Percentiles rank a stretch among this genome's conserved stretches.
phyloP scores from a whole-genome alignment of 2,329 filamentous ascomycete genomes.

The Gnomoniopsis sp. region DNA sequence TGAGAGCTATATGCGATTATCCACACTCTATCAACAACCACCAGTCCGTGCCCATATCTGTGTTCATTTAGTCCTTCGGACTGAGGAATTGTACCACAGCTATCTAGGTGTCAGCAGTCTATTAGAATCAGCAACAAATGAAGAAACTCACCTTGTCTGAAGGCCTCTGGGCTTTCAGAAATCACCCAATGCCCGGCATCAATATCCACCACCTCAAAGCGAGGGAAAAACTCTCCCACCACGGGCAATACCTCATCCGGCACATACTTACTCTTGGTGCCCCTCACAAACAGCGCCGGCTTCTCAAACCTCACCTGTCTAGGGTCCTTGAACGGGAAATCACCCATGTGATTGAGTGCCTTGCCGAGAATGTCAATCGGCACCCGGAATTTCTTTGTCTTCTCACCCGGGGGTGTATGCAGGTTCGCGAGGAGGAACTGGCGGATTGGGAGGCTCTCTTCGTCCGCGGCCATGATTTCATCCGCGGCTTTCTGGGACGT shows the following conservation, averaged over 20 bases:
- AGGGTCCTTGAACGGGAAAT: conserved; percentile 82
- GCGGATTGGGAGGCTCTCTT: conserved; percentile 71
- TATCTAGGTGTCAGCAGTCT: conserved; percentile 15
- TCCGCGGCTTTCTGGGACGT: conserved; percentile 76
- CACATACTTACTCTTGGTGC: conserved; percentile 74
- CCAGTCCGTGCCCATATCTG: background rate
- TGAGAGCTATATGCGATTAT: background rate
- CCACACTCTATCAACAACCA: background rate
- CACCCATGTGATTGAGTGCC: conserved; percentile 71
- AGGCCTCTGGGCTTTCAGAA: conserved; percentile 79
- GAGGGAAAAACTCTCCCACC: conserved; percentile 78
- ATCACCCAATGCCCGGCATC: conserved; percentile 86
- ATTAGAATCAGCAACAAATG: background rate
- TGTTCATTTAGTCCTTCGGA: conserved; percentile 26
- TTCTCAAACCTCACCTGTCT: conserved; percentile 67
- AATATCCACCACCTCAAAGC: conserved; percentile 69
- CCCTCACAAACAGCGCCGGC: conserved; percentile 76
- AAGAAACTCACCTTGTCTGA: conserved; percentile 61
- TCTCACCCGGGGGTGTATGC: conserved; percentile 48
- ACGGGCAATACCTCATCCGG: conserved; percentile 76
- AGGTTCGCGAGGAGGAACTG: conserved; percentile 93
- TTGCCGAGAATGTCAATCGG: conserved; percentile 69
- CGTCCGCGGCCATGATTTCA: conserved; percentile 70
- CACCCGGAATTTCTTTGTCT: conserved; percentile 70
- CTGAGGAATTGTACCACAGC: conserved; percentile 33